These are phyloP conservation scores for Lenwebbia sp. DNA, from an alignment of 345 rosid genomes.

Conservation along the genomic window DNA sequence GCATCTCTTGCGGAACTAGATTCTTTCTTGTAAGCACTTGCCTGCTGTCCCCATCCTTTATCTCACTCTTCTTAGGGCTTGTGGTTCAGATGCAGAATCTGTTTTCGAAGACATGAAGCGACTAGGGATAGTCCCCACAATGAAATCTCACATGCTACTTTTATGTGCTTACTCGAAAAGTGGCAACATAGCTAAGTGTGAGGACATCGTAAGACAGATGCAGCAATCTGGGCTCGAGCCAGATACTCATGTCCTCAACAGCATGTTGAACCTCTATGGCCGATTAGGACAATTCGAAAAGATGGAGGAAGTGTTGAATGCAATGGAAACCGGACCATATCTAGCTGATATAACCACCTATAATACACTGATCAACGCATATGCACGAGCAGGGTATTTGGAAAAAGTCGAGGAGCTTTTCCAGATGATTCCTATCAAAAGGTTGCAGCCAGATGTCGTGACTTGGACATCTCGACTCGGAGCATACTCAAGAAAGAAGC, in stretches of 20 bases:
- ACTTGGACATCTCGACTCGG: constrained; percentile 89
- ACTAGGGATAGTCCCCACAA: constrained; percentile 65
- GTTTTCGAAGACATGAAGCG: constrained; percentile 78
- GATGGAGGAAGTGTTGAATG: constrained; percentile 61
- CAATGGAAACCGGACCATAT: constrained; percentile 56
- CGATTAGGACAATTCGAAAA: constrained; percentile 59
- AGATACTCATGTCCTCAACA: constrained; percentile 69
- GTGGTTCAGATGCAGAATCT: constrained; percentile 55
- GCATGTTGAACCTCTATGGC: constrained; percentile 81
- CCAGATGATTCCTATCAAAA: constrained; percentile 22
- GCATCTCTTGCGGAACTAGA: not conserved
- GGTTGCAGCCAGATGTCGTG: constrained; percentile 58
- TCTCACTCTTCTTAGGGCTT: not conserved
- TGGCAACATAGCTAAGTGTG: constrained; percentile 57
- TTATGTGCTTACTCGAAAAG: constrained; percentile 72
- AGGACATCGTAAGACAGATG: constrained; percentile 60
- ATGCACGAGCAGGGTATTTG: constrained; percentile 68
- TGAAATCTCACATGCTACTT: constrained; percentile 95
- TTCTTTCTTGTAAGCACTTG: not conserved
- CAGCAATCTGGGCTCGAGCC: constrained; percentile 65
- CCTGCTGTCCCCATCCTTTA: not conserved
- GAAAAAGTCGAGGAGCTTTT: constrained; percentile 62
- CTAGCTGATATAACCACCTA: constrained; percentile 60
- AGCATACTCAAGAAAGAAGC: constrained; percentile 75
- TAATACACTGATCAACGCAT: constrained; percentile 74